phyloP scores from a whole-genome alignment of 2,329 filamentous ascomycete genomes.

The Cryphonectria nitschkei region DNA sequence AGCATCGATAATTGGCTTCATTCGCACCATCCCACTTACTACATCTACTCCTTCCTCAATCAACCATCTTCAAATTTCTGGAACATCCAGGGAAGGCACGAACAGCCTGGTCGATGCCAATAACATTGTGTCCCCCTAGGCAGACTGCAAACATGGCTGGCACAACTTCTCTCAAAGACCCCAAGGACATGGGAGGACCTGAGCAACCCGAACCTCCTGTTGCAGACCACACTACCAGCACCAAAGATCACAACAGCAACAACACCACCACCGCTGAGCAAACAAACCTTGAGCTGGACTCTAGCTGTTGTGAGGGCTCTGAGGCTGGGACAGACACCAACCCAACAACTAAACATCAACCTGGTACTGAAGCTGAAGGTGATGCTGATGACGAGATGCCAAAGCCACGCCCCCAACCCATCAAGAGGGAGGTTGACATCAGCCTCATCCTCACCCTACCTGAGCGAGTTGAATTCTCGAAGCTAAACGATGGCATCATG shows the following conservation, averaged over 20 bases:
- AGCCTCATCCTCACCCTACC: slow-evolving; percentile 51
- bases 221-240: background rate
- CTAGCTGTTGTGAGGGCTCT: background rate
- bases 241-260: background rate
- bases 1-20: background rate
- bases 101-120: background rate
- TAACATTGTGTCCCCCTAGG: slow-evolving; percentile 13
- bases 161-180: slow-evolving; percentile 4
- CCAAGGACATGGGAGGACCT: slow-evolving; percentile 13
- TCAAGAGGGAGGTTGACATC: slow-evolving; percentile 54
- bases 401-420: slow-evolving; percentile 36
- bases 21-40: background rate
- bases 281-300: background rate
- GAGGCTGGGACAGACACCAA: background rate
- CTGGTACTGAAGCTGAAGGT: slow-evolving; percentile 11
- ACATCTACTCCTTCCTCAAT: slow-evolving; percentile 14
- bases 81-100: slow-evolving; percentile 8
- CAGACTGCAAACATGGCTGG: slow-evolving; percentile 15
- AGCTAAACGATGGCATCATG: slow-evolving; percentile 45
- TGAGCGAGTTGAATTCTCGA: slow-evolving; percentile 57
- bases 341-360: slow-evolving; percentile 4
- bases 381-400: slow-evolving; percentile 40
- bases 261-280: background rate
- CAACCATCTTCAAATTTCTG: background rate
- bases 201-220: background rate